Evolutionary conservation across 495 filamentous ascomycete species (phyloP).

Genomic region (Bacidia rubella): DNA sequence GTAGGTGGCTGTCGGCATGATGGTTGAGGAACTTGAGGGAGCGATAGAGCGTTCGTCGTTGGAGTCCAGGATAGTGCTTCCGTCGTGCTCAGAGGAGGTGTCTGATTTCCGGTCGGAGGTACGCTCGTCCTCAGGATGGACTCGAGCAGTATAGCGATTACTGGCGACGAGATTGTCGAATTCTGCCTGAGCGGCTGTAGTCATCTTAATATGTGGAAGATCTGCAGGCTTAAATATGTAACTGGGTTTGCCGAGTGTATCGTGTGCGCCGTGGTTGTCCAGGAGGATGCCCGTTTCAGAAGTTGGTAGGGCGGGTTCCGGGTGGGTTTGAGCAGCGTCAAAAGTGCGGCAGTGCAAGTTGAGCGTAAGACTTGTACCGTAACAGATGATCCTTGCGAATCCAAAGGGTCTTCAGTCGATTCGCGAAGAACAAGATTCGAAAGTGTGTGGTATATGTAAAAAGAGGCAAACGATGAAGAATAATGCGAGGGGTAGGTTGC

Average conservation of each 20-base stretch:
- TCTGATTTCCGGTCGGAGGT: constrained; percentile 6
- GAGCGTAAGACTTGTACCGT: background rate
- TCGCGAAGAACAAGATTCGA: too few relatives aligned
- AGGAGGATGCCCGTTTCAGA: constrained; percentile 3
- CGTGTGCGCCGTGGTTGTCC: background rate
- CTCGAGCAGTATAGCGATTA: constrained; percentile 29
- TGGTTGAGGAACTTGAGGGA: constrained; percentile 33
- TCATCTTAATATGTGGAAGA: constrained; percentile 28
- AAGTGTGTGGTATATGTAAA: too few relatives aligned
- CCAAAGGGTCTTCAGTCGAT: too few relatives aligned
- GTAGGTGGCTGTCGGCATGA: constrained; percentile 35
- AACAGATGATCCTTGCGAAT: too few relatives aligned
- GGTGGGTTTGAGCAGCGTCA: background rate
- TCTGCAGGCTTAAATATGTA: background rate
- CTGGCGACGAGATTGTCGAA: constrained; percentile 59
- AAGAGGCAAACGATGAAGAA: background rate
- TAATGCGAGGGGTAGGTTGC: background rate
- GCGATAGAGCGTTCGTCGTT: constrained; percentile 43
- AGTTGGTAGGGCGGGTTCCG: background rate
- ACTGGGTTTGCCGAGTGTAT: background rate
- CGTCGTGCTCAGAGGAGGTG: constrained; percentile 24
- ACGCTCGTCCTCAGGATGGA: constrained; percentile 47
- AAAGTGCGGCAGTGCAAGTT: background rate
- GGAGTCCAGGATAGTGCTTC: constrained; percentile 32
- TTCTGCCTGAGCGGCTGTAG: constrained; percentile 65